Conservation (phyloP, 1,284 basidiomycete species). For the Leccinum solheimii region DNA sequence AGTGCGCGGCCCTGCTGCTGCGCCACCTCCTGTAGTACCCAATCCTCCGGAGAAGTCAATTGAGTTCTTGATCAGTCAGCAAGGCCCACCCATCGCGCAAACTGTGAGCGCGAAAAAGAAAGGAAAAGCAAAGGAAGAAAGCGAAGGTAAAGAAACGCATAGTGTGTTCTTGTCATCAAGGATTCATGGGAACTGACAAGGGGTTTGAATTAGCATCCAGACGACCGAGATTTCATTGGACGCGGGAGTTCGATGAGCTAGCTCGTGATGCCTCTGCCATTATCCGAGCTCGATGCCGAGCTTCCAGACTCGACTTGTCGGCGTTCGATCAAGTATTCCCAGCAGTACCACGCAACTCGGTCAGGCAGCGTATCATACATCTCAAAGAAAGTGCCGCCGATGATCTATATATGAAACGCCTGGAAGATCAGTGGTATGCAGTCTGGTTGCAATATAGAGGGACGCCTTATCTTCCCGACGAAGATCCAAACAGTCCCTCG, state of each 20-base stretch:
- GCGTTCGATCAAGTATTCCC: slow-evolving; percentile 81
- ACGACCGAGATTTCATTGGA: slow-evolving; percentile 80
- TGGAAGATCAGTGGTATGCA: slow-evolving; percentile 81
- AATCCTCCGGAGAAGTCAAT: slow-evolving; percentile 55
- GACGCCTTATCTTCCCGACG: slow-evolving; percentile 67
- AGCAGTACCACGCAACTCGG: slow-evolving; percentile 63
- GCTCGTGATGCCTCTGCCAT: slow-evolving; percentile 82
- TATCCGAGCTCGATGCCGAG: slow-evolving; percentile 74
- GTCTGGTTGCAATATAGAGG: slow-evolving; percentile 75
- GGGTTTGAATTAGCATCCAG: slow-evolving; percentile 33
- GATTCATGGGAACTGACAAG: slow-evolving; percentile 11
- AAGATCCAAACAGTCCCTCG: slow-evolving; percentile 62
- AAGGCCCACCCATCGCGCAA: slow-evolving; percentile 45
- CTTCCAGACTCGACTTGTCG: slow-evolving; percentile 63
- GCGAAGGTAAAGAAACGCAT: slow-evolving; percentile 25
- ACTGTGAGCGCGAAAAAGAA: slow-evolving; percentile 33
- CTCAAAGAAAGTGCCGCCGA: slow-evolving; percentile 65
- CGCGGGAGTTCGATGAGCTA: slow-evolving; percentile 81
- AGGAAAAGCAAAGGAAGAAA: slow-evolving; percentile 42
- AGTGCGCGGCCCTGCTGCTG: slow-evolving; percentile 18
- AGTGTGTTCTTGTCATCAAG: background rate
- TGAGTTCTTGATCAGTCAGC: slow-evolving; percentile 53
- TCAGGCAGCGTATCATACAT: slow-evolving; percentile 62
- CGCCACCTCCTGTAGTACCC: slow-evolving; percentile 39
- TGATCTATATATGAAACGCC: slow-evolving; percentile 71